Conservation (phyloP, 164 flowering plant genomes). For the Euptelea pleiosperma region DNA sequence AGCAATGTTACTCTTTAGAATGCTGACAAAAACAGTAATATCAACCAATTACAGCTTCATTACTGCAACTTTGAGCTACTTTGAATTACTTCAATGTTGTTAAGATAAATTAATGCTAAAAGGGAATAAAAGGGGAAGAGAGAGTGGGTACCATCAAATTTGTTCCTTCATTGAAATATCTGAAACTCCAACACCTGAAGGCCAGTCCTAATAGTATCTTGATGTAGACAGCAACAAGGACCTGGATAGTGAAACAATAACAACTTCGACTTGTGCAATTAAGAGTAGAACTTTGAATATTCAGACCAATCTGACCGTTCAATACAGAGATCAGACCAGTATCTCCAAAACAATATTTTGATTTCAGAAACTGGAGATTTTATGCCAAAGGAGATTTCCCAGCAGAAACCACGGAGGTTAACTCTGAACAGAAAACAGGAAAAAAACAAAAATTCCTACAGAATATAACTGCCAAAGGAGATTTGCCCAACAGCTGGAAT, state of each 20-base stretch:
- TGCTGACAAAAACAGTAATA: neutral
- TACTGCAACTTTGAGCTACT: too few relatives aligned
- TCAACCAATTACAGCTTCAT: neutral
- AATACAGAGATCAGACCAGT: constrained; percentile 17
- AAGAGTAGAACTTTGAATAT: neutral
- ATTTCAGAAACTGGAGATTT: constrained; percentile 17
- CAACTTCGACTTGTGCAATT: neutral
- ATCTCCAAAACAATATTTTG: constrained; percentile 25
- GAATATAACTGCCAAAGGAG: constrained; percentile 70
- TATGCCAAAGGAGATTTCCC: constrained; percentile 42
- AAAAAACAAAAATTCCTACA: neutral
- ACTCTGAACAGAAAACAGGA: neutral
- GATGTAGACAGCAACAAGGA: neutral
- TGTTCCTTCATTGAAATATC: neutral
- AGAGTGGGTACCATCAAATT: constrained; percentile 12
- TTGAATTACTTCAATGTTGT: too few relatives aligned
- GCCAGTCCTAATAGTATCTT: constrained; percentile 7
- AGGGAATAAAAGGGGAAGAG: neutral
- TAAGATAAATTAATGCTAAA: neutral
- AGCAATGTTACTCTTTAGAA: too few relatives aligned
- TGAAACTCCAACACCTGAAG: constrained; percentile 9
- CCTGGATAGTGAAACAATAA: neutral
- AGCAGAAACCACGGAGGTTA: constrained; percentile 11
- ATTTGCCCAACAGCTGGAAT: constrained; percentile 47
- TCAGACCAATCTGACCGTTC: constrained; percentile 6